phyloP scores from a whole-genome alignment of 345 rosid genomes.

The Ailanthus altissimus region DNA sequence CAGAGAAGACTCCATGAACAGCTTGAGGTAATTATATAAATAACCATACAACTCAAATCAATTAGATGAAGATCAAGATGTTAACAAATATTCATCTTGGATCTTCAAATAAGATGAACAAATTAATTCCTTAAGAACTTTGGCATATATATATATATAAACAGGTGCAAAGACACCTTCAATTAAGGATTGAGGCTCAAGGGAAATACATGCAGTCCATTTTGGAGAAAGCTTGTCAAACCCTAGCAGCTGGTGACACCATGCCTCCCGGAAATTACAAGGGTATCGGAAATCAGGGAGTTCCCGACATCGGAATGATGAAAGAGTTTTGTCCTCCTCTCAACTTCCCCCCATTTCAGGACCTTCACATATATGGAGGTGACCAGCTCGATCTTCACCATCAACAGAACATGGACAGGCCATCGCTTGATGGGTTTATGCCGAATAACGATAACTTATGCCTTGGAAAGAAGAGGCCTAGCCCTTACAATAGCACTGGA shows the following conservation, averaged over 20 bases:
- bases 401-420: conserved; percentile 66
- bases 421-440: conserved; percentile 51
- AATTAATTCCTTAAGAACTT: not conserved
- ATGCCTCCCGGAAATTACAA: conserved; percentile 55
- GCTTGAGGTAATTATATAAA: conserved; percentile 72
- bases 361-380: conserved; percentile 82
- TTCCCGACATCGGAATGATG: conserved; percentile 40
- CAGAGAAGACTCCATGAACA: conserved; percentile 98
- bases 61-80: not conserved
- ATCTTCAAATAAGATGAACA: not conserved
- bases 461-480: conserved; percentile 72
- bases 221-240: conserved; percentile 92
- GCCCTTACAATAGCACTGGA: conserved; percentile 39
- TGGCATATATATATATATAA: conserved; percentile 15
- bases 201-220: conserved; percentile 98
- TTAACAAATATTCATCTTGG: not conserved
- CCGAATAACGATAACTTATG: conserved; percentile 45
- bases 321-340: conserved; percentile 51
- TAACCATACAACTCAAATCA: not conserved
- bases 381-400: conserved; percentile 44
- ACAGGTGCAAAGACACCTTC: conserved; percentile 98
- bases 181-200: conserved; percentile 96
- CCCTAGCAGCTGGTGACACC: conserved; percentile 70
- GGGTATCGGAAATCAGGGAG: conserved; percentile 51
- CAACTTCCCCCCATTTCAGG: conserved; percentile 84